A percentile compares a stretch with the other conserved stretches of the same genome.
Conservation (phyloP, 2,329 filamentous ascomycete species). For the Diaporthe sp. region DNA sequence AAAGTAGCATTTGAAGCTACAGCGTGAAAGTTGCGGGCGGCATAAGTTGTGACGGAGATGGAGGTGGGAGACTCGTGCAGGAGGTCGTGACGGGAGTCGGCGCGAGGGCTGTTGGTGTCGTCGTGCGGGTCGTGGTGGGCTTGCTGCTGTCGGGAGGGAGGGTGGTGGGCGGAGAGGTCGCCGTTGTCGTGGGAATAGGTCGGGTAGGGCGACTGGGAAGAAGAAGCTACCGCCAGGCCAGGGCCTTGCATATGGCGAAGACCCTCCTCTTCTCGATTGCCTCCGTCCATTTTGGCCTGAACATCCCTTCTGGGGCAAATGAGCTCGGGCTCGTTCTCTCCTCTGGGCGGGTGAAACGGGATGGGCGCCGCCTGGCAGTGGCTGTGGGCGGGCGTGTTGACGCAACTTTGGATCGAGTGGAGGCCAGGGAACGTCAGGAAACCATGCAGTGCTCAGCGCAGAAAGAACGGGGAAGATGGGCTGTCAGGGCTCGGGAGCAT, state of each 20-base stretch:
- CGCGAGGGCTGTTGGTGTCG: constrained; percentile 43
- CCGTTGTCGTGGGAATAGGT: constrained; percentile 46
- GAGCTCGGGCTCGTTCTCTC: constrained; percentile 34
- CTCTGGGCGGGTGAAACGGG: constrained; percentile 36
- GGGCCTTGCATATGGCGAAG: constrained; percentile 44
- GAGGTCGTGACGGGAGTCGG: constrained; percentile 33
- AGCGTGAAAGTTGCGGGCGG: constrained; percentile 54
- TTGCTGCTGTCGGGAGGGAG: constrained; percentile 43
- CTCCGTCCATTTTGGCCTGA: constrained; percentile 62
- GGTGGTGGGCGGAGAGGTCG: constrained; percentile 45
- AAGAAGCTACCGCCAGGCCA: constrained; percentile 50
- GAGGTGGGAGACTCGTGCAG: constrained; percentile 39
- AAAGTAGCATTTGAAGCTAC: constrained; percentile 54
- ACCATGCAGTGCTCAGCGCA: constrained; percentile 55
- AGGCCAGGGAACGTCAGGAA: constrained; percentile 52
- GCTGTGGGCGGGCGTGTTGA: constrained; percentile 33
- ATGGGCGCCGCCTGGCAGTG: constrained; percentile 35
- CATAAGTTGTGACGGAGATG: constrained; percentile 52
- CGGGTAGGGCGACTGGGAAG: constrained; percentile 47
- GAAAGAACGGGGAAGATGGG: constrained; percentile 38
- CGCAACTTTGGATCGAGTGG: constrained; percentile 33
- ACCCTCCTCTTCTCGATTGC: constrained; percentile 60
- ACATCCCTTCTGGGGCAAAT: constrained; percentile 51
- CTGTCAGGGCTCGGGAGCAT: constrained; percentile 57
- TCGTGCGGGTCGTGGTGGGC: constrained; percentile 45